These are phyloP conservation scores for Didymella keratinophila DNA, from an alignment of 2,329 filamentous ascomycete species.

Conservation along the genomic window DNA sequence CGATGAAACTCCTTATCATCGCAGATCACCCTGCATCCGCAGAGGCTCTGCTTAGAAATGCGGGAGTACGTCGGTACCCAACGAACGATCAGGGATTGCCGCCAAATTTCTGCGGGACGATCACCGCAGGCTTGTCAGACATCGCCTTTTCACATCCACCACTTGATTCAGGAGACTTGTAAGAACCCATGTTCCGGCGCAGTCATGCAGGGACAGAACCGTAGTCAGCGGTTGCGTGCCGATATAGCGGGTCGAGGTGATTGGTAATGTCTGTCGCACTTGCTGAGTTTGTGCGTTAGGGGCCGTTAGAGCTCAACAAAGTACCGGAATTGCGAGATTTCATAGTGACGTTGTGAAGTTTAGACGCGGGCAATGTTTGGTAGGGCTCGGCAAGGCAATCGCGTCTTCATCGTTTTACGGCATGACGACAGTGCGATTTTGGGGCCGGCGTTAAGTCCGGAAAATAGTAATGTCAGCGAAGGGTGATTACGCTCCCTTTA, in stretches of 20 bases:
- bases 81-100: conserved; percentile 1
- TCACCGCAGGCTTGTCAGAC: conserved; percentile 18
- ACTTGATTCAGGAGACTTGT: conserved; percentile 12
- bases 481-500: not conserved
- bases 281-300: conserved; percentile 1
- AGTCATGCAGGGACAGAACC: conserved; percentile 16
- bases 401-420: conserved; percentile 17
- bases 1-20: not conserved
- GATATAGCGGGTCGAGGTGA: conserved; percentile 7
- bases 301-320: conserved; percentile 9
- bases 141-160: conserved; percentile 10
- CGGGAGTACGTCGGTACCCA: not conserved
- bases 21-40: not conserved
- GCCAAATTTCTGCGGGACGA: conserved; percentile 17
- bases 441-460: conserved; percentile 19
- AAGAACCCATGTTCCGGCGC: conserved; percentile 12
- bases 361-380: conserved; percentile 9
- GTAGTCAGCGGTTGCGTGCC: not conserved
- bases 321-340: conserved; percentile 4
- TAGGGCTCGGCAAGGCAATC: conserved; percentile 4
- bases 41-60: conserved; percentile 19
- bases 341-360: conserved; percentile 15
- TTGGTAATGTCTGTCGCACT: conserved; percentile 20
- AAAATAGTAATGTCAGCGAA: not conserved
- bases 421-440: conserved; percentile 18